phyloP scores from a whole-genome alignment of 352 stramenopile genomes.

The Phytophthora citrophthora region DNA sequence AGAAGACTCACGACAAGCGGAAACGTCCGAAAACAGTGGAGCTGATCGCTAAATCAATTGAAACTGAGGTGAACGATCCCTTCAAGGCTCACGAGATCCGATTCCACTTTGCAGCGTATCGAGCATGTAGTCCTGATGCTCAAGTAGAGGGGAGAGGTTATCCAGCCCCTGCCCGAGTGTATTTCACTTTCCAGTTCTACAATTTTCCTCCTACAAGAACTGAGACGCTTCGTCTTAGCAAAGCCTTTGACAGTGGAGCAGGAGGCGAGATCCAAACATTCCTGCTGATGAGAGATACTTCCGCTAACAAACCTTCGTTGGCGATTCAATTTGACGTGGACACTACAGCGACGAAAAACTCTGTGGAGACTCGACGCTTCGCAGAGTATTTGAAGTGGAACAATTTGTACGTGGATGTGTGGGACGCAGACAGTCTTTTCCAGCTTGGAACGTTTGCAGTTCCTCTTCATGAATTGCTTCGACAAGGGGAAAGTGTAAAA shows the following conservation, averaged over 20 bases:
- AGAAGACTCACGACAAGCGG: conserved; percentile 17
- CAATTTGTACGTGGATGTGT: conserved; percentile 92
- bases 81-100: conserved; percentile 88
- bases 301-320: conserved; percentile 66
- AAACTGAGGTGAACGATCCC: conserved; percentile 76
- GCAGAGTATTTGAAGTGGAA: conserved; percentile 88
- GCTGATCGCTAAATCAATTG: conserved; percentile 48
- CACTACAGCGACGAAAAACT: conserved; percentile 59
- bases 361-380: conserved; percentile 80
- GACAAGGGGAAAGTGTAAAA: conserved; percentile 88
- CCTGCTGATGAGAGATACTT: conserved; percentile 69
- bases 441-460: conserved; percentile 85
- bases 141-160: conserved; percentile 4
- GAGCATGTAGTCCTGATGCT: conserved; percentile 22
- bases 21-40: conserved; percentile 7
- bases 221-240: conserved; percentile 75
- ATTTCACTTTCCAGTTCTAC: conserved; percentile 95
- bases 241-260: conserved; percentile 50
- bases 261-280: conserved; percentile 44
- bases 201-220: conserved; percentile 88
- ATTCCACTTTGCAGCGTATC: conserved; percentile 92
- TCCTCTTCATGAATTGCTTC: conserved; percentile 87
- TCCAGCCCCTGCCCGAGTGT: conserved; percentile 53
- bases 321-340: conserved; percentile 84
- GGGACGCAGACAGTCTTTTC: conserved; percentile 93